phyloP scores from a whole-genome alignment of 2,329 filamentous ascomycete genomes.

The Fulvia fulva region DNA sequence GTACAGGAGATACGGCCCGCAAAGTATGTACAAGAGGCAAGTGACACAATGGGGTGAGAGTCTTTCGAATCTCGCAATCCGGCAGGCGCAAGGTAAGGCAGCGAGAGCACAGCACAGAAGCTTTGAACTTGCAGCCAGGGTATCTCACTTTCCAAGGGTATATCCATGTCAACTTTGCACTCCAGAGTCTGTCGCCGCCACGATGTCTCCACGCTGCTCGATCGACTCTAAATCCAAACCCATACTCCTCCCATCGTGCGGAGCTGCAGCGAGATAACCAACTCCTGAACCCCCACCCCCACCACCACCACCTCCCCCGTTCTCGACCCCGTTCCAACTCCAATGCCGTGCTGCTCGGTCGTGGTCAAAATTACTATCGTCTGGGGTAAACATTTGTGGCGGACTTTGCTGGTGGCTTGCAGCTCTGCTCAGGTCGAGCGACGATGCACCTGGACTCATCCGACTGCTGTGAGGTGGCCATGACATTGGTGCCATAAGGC shows the following conservation, averaged over 20 bases:
- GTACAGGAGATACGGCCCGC: slow-evolving; percentile 9
- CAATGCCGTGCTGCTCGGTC: not conserved
- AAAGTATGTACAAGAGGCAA: not conserved
- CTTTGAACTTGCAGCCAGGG: not conserved
- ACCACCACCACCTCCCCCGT: not conserved
- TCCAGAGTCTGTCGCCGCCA: slow-evolving; percentile 11
- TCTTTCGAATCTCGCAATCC: not conserved
- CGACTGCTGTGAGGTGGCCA: not conserved
- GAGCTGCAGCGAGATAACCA: slow-evolving; percentile 1
- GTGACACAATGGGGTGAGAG: not conserved
- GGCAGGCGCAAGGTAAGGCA: not conserved
- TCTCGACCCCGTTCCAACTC: slow-evolving; percentile 1
- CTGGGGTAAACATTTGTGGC: not conserved
- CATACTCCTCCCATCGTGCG: slow-evolving; percentile 5
- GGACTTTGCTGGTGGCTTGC: not conserved
- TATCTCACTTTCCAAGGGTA: not conserved
- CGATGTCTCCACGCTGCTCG: slow-evolving; percentile 15
- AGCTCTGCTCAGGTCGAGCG: not conserved
- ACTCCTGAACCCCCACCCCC: not conserved
- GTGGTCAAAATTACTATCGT: not conserved
- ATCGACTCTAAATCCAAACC: slow-evolving; percentile 11
- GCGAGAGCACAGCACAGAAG: not conserved
- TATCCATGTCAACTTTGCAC: slow-evolving; percentile 4
- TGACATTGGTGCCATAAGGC: not conserved
- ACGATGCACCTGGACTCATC: not conserved